These are phyloP conservation scores for Xylaria nigripes DNA, from an alignment of 495 filamentous ascomycete species.

Conservation along the genomic window DNA sequence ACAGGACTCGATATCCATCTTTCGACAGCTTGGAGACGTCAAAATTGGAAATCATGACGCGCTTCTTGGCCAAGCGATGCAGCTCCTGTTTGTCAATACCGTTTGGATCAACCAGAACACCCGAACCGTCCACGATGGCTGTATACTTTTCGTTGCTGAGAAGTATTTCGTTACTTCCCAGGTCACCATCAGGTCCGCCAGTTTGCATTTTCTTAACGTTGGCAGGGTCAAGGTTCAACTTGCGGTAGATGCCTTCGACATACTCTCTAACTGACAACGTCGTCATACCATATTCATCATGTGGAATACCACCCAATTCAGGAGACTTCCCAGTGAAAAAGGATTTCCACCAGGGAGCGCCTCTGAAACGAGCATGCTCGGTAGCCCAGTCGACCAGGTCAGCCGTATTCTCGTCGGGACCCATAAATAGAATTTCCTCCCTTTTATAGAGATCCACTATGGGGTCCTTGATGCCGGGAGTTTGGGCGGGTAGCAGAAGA, in stretches of 20 bases:
- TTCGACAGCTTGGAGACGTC: conserved; percentile 77
- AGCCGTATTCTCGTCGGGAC: conserved; percentile 96
- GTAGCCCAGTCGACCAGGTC: conserved; percentile 97
- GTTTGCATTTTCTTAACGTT: conserved; percentile 90
- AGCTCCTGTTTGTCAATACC: conserved; percentile 82
- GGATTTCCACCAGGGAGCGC: conserved; percentile 98
- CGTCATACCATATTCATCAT: conserved; percentile 96
- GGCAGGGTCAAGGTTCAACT: conserved; percentile 76
- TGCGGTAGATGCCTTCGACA: conserved; percentile 92
- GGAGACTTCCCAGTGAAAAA: conserved; percentile 99
- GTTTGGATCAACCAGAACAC: conserved; percentile 87
- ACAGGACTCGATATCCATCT: conserved; percentile 83
- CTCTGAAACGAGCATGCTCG: conserved; percentile 77
- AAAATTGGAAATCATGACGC: conserved; percentile 84
- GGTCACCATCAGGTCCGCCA: conserved; percentile 91
- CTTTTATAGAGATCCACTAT: conserved; percentile 92
- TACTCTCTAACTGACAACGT: conserved; percentile 94
- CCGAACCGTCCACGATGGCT: conserved; percentile 87
- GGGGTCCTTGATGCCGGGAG: conserved; percentile 96
- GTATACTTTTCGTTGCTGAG: conserved; percentile 92
- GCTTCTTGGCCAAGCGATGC: conserved; percentile 71
- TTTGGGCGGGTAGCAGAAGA: conserved; percentile 77
- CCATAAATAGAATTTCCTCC: conserved; percentile 96
- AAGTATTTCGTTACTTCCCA: conserved; percentile 96
- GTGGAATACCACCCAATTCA: conserved; percentile 89